A percentile compares a stretch with the other conserved stretches of the same genome.
Evolutionary conservation across 2,329 filamentous ascomycete genomes (phyloP).

Genomic region (Claviceps pazoutovae): DNA sequence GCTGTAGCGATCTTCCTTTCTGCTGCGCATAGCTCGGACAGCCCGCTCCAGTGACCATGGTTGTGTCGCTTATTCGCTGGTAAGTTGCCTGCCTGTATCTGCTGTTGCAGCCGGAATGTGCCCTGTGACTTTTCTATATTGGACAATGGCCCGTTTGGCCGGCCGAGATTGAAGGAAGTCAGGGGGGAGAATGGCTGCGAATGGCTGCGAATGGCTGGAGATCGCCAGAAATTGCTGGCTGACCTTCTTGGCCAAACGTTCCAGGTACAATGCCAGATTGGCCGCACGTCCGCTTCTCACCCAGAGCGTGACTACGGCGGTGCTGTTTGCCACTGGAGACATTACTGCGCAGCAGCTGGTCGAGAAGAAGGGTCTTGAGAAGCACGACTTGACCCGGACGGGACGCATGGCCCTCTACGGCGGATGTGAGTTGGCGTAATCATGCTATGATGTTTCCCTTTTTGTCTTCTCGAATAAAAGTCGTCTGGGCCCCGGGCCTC

Average conservation of each 20-base stretch:
- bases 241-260: background rate
- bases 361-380: slow-evolving; percentile 62
- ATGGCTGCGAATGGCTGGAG: background rate
- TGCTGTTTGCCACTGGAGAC: slow-evolving; percentile 89
- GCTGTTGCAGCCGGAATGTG: no score
- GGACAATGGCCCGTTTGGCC: background rate
- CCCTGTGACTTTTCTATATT: background rate
- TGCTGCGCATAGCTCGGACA: background rate
- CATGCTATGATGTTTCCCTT: background rate
- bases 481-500: no score
- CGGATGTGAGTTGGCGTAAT: slow-evolving; percentile 40
- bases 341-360: slow-evolving; percentile 81
- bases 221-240: slow-evolving; percentile 5
- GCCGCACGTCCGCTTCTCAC: slow-evolving; percentile 74
- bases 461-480: background rate
- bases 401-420: slow-evolving; percentile 71
- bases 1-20: background rate
- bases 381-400: slow-evolving; percentile 61
- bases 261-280: slow-evolving; percentile 79
- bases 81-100: slow-evolving; percentile 4
- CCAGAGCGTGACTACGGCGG: slow-evolving; percentile 75
- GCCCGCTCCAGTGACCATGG: slow-evolving; percentile 3
- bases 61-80: slow-evolving; percentile 19
- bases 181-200: background rate
- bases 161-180: background rate